These are phyloP conservation scores for Neonectria faginata DNA, from an alignment of 2,329 filamentous ascomycete genomes.

Conservation along the genomic window DNA sequence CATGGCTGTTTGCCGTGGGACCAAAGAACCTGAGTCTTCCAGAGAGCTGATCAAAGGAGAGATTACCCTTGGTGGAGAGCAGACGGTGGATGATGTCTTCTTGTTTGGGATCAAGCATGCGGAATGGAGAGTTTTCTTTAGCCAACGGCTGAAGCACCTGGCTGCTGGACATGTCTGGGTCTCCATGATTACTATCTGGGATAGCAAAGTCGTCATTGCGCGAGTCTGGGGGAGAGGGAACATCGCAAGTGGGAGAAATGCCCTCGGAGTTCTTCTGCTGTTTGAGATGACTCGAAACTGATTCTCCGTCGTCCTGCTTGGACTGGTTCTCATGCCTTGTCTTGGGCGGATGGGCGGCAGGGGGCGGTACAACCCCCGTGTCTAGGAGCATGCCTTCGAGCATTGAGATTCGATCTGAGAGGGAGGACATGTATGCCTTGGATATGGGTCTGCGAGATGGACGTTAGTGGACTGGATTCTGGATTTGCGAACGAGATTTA, in stretches of 20 bases:
- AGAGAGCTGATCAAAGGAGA: conserved; percentile 63
- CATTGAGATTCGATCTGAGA: conserved; percentile 65
- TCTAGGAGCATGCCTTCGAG: conserved; percentile 65
- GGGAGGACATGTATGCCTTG: conserved; percentile 68
- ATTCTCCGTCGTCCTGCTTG: conserved; percentile 40
- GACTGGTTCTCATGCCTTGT: conserved; percentile 55
- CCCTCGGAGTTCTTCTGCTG: conserved; percentile 22
- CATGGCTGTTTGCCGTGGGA: conserved; percentile 65
- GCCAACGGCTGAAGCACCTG: conserved; percentile 38
- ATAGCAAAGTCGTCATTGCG: conserved; percentile 48
- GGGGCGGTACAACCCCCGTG: conserved; percentile 61
- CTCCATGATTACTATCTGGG: conserved; percentile 44
- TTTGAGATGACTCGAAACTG: conserved; percentile 14
- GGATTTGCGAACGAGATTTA: conserved; percentile 13
- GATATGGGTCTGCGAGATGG: conserved; percentile 62
- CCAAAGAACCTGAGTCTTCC: conserved; percentile 65
- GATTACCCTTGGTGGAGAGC: conserved; percentile 61
- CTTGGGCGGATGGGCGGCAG: conserved; percentile 65
- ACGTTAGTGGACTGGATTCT: conserved; percentile 22
- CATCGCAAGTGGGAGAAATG: conserved; percentile 38
- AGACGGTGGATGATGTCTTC: conserved; percentile 62
- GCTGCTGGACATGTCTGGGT: conserved; percentile 34
- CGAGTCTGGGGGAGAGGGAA: conserved; percentile 50
- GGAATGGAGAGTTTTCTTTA: conserved; percentile 50
- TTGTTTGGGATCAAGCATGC: conserved; percentile 55